These are phyloP conservation scores for Epicoccum nigrum DNA, from an alignment of 2,329 filamentous ascomycete species.

Conservation along the genomic window DNA sequence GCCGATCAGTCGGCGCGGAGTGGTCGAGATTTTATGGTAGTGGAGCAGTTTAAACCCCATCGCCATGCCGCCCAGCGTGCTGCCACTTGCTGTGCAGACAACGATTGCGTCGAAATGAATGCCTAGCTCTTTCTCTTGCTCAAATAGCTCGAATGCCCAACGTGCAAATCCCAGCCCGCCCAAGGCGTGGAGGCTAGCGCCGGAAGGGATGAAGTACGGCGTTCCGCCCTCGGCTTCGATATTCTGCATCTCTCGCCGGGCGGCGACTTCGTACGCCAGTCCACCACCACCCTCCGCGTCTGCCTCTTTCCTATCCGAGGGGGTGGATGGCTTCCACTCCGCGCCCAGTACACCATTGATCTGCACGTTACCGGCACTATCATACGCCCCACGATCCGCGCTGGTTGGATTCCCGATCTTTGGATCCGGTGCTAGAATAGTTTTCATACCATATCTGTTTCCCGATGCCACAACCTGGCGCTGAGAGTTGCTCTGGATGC, in stretches of 20 bases:
- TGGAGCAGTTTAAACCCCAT: slow-evolving; percentile 7
- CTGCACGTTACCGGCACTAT: slow-evolving; percentile 8
- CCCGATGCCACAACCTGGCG: slow-evolving; percentile 10
- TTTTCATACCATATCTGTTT: slow-evolving; percentile 11
- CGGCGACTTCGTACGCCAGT: slow-evolving; percentile 13
- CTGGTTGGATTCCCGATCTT: slow-evolving; percentile 11
- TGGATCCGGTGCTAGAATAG: slow-evolving; percentile 8
- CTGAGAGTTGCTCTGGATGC: slow-evolving; percentile 15
- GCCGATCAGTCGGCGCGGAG: not conserved
- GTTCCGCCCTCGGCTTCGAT: slow-evolving; percentile 3
- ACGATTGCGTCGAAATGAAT: slow-evolving; percentile 7
- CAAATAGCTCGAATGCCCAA: slow-evolving; percentile 5
- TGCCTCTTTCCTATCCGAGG: not conserved
- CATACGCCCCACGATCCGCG: not conserved
- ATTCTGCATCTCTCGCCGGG: slow-evolving; percentile 6
- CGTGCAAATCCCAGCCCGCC: slow-evolving; percentile 14
- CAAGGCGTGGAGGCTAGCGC: slow-evolving; percentile 7
- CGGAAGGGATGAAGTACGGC: slow-evolving; percentile 15
- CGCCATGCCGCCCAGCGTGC: slow-evolving; percentile 13
- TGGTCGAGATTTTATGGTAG: not conserved
- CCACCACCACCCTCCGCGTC: slow-evolving; percentile 3
- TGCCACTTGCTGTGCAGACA: slow-evolving; percentile 10
- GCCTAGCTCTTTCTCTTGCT: slow-evolving; percentile 6
- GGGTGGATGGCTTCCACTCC: slow-evolving; percentile 8
- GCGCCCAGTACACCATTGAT: slow-evolving; percentile 6